phyloP scores from a whole-genome alignment of 768 basidiomycete genomes.

The Serendipita sp. region DNA sequence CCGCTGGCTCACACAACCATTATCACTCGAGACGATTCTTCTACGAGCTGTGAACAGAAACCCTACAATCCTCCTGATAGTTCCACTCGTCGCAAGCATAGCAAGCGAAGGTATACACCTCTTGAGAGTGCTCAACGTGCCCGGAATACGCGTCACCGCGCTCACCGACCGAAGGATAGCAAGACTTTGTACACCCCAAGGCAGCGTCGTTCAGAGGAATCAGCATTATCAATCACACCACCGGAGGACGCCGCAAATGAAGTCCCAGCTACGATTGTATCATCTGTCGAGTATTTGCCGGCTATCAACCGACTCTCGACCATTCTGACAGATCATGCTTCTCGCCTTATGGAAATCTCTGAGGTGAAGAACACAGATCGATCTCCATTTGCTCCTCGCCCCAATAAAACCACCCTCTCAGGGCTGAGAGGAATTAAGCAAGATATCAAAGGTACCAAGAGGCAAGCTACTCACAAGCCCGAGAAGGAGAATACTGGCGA shows the following conservation, averaged over 20 bases:
- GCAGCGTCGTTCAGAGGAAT: neutral
- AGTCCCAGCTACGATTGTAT: neutral
- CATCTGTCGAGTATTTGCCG: neutral
- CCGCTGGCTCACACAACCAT: too few relatives aligned
- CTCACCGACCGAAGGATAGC: neutral
- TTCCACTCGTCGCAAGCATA: neutral
- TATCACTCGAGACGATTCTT: too few relatives aligned
- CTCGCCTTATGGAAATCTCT: neutral
- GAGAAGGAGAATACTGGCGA: conserved; percentile 1
- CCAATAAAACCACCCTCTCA: too few relatives aligned
- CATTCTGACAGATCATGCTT: neutral
- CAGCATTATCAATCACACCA: neutral
- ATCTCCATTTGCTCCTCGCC: too few relatives aligned
- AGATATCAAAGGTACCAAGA: too few relatives aligned
- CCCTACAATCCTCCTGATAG: neutral
- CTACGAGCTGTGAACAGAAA: too few relatives aligned
- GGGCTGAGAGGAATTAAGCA: too few relatives aligned
- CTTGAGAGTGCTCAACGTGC: neutral
- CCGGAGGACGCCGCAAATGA: neutral
- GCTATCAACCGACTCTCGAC: conserved; percentile 3
- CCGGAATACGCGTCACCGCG: neutral
- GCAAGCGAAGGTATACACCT: neutral
- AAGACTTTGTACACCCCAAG: neutral
- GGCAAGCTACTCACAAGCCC: neutral
- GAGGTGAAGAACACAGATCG: too few relatives aligned